Percentiles rank a stretch among this genome's conserved stretches.
These are phyloP conservation scores for Aureobasidium musti DNA, from an alignment of 2,329 filamentous ascomycete species.

Conservation along the genomic window DNA sequence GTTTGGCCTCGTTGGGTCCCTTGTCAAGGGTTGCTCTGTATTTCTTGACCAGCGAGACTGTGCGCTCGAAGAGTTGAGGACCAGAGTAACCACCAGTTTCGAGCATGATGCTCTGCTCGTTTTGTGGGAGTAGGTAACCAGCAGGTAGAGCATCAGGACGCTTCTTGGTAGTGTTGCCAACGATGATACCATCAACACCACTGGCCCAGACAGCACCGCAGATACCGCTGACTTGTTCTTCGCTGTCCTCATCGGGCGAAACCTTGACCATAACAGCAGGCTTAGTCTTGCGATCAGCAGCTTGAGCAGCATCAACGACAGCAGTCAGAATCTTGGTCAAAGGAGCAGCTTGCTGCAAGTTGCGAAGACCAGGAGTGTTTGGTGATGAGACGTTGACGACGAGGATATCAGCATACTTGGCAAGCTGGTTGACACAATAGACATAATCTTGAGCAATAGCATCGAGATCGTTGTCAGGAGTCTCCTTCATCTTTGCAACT, in stretches of 20 bases:
- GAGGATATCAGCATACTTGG: slow-evolving; percentile 88
- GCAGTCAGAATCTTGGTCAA: slow-evolving; percentile 77
- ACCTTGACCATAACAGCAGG: slow-evolving; percentile 97
- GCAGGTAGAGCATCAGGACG: slow-evolving; percentile 69
- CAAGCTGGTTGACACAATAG: slow-evolving; percentile 81
- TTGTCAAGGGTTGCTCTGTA: slow-evolving; percentile 63
- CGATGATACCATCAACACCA: slow-evolving; percentile 92
- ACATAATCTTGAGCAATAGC: slow-evolving; percentile 80
- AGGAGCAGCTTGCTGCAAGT: slow-evolving; percentile 81
- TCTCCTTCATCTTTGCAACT: slow-evolving; percentile 95
- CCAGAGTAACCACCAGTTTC: slow-evolving; percentile 91
- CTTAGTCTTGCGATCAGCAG: slow-evolving; percentile 67
- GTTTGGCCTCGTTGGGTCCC: slow-evolving; percentile 41
- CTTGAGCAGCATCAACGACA: slow-evolving; percentile 76
- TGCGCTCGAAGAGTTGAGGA: slow-evolving; percentile 82
- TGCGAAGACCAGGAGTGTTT: slow-evolving; percentile 88
- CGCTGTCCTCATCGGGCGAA: slow-evolving; percentile 88
- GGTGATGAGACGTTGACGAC: slow-evolving; percentile 98
- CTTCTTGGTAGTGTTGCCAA: slow-evolving; percentile 93
- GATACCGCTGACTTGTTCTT: slow-evolving; percentile 82
- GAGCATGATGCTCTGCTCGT: slow-evolving; percentile 67
- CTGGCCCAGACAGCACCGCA: slow-evolving; percentile 79
- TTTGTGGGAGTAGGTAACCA: slow-evolving; percentile 63
- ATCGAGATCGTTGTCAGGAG: slow-evolving; percentile 78
- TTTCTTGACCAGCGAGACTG: slow-evolving; percentile 72